A percentile compares a stretch with the other conserved stretches of the same genome.
Evolutionary conservation across 2,329 filamentous ascomycete genomes (phyloP).

Genomic region (Akanthomyces lecanii): DNA sequence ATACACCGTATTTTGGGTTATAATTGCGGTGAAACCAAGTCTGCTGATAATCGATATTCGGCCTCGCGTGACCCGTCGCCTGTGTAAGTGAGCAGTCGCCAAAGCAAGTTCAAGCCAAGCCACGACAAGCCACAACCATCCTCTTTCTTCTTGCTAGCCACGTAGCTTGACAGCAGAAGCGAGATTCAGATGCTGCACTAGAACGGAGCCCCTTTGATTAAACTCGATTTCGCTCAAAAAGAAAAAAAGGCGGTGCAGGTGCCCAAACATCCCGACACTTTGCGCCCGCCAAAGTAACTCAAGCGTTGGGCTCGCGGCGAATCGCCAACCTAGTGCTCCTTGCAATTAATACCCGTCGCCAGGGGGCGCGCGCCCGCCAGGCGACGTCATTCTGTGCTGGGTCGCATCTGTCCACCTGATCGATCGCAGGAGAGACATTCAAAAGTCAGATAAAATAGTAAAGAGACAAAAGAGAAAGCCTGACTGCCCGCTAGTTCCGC

Average conservation of each 20-base stretch:
- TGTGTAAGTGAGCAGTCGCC: neutral
- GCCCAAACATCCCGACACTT: neutral
- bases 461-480: neutral
- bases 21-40: neutral
- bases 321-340: neutral
- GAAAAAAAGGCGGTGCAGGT: neutral
- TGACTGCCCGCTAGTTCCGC: neutral
- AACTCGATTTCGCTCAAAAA: neutral
- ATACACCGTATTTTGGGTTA: neutral
- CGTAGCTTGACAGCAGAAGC: neutral
- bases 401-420: slow-evolving; percentile 3
- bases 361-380: neutral
- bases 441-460: slow-evolving; percentile 1
- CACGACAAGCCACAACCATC: neutral
- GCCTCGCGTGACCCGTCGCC: neutral
- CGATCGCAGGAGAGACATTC: slow-evolving; percentile 2
- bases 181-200: neutral
- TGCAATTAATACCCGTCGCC: slow-evolving; percentile 14
- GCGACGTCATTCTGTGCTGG: slow-evolving; percentile 4
- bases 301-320: neutral
- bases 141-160: neutral
- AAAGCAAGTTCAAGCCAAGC: no score
- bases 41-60: neutral
- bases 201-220: neutral
- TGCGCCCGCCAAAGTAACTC: no score